A percentile compares a stretch with the other conserved stretches of the same genome.
phyloP scores from a whole-genome alignment of 2,329 filamentous ascomycete species.

The Diaporthe caulivora region DNA sequence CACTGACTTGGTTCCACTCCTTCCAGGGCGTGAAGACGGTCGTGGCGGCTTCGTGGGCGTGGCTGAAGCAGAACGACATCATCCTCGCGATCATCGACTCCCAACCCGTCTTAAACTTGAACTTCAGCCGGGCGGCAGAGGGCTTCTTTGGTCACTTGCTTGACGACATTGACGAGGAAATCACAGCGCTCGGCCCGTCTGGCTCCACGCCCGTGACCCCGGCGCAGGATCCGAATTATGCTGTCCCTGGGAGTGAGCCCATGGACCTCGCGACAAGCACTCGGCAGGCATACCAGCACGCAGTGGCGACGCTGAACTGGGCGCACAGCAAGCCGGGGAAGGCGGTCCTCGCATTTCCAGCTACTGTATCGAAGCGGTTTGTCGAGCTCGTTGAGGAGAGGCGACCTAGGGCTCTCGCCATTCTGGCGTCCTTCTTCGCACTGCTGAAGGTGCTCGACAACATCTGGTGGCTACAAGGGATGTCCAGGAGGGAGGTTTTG shows the following conservation, averaged over 20 bases:
- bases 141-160: conserved; percentile 74
- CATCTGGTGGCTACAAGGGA: conserved; percentile 79
- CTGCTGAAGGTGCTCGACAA: conserved; percentile 71
- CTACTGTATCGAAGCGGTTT: conserved; percentile 72
- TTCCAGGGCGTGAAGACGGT: conserved; percentile 77
- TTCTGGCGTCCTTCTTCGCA: conserved; percentile 76
- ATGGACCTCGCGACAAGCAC: conserved; percentile 50
- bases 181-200: conserved; percentile 49
- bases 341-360: conserved; percentile 72
- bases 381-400: conserved; percentile 70
- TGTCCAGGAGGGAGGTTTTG: conserved; percentile 74
- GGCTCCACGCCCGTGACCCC: neutral
- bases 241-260: conserved; percentile 41
- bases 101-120: conserved; percentile 71
- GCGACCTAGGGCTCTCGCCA: conserved; percentile 71
- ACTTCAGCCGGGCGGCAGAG: conserved; percentile 64
- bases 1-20: conserved; percentile 74
- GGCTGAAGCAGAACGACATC: conserved; percentile 68
- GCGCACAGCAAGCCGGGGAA: conserved; percentile 71
- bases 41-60: conserved; percentile 74
- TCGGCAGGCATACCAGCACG: conserved; percentile 71
- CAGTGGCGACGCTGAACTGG: conserved; percentile 76
- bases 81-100: conserved; percentile 74
- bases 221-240: conserved; percentile 25
- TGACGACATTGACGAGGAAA: conserved; percentile 68